Evolutionary conservation across 257 asterid species (phyloP).

Genomic region (Petrea volubilis): DNA sequence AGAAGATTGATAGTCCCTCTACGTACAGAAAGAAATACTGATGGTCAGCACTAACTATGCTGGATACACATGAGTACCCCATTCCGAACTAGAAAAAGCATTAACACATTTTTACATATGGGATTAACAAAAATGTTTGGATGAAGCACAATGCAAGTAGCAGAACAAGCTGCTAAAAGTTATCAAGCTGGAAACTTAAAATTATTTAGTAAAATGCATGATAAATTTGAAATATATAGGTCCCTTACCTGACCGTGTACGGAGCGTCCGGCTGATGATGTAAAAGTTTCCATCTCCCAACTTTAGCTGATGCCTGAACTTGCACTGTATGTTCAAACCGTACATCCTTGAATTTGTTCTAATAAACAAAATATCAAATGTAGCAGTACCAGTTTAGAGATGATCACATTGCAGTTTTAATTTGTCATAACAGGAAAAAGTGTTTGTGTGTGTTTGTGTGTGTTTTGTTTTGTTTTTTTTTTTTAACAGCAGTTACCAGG

Average conservation of each 20-base stretch:
- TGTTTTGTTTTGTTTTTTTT: too few relatives aligned
- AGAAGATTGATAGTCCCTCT: neutral
- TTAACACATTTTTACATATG: neutral
- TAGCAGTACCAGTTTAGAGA: slow-evolving; percentile 21
- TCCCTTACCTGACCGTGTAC: slow-evolving; percentile 40
- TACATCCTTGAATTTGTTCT: slow-evolving; percentile 33
- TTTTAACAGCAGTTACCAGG: slow-evolving; percentile 46
- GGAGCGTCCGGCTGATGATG: slow-evolving; percentile 22
- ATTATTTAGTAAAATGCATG: neutral
- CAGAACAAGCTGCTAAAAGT: neutral
- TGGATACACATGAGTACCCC: neutral
- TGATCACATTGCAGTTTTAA: neutral
- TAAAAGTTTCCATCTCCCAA: slow-evolving; percentile 46
- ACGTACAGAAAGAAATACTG: neutral
- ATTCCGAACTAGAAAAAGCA: neutral
- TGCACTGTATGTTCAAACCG: slow-evolving; percentile 35
- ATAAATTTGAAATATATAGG: neutral
- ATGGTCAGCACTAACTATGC: neutral
- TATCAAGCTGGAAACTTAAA: neutral
- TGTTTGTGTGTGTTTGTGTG: too few relatives aligned
- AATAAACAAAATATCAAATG: slow-evolving; percentile 19
- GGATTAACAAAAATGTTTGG: neutral
- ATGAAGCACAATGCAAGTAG: neutral
- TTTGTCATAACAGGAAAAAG: neutral
- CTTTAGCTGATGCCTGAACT: slow-evolving; percentile 42